A percentile compares a stretch with the other conserved stretches of the same genome.
Conservation (phyloP, 306 rosid species). For the Quercus agrifolia region DNA sequence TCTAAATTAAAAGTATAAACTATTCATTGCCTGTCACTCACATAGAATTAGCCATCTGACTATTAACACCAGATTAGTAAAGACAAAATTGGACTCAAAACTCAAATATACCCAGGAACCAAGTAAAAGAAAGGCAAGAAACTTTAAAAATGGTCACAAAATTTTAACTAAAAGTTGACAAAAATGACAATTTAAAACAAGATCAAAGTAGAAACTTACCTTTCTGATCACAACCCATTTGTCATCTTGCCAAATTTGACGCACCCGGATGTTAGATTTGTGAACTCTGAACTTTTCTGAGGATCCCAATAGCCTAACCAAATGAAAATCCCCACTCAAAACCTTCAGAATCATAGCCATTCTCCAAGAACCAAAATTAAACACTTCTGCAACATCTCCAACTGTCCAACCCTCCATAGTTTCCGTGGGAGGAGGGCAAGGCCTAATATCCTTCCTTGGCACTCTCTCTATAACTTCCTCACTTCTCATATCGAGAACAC, state of each 20-base stretch:
- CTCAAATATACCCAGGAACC: neutral
- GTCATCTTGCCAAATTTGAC: constrained; percentile 58
- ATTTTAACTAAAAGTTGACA: neutral
- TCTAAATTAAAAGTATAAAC: neutral
- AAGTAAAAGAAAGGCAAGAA: neutral
- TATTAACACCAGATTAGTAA: neutral
- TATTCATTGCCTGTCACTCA: neutral
- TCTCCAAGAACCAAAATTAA: constrained; percentile 62
- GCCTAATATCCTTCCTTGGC: constrained; percentile 63
- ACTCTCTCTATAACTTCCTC: constrained; percentile 47
- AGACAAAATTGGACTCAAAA: neutral
- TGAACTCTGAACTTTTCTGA: constrained; percentile 40
- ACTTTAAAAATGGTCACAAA: neutral
- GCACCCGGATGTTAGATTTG: constrained; percentile 46
- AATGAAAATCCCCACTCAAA: constrained; percentile 33
- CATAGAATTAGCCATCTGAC: neutral
- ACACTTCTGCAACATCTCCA: constrained; percentile 67
- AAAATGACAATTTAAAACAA: neutral
- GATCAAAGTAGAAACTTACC: constrained; percentile 35
- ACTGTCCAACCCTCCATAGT: constrained; percentile 37
- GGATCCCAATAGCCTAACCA: constrained; percentile 59
- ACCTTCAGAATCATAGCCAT: constrained; percentile 40
- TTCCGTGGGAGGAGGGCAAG: constrained; percentile 47
- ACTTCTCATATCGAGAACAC: constrained; percentile 11
- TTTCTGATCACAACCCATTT: constrained; percentile 53